These are phyloP conservation scores for Colletotrichum sp. DNA, from an alignment of 2,329 filamentous ascomycete species.

Conservation along the genomic window DNA sequence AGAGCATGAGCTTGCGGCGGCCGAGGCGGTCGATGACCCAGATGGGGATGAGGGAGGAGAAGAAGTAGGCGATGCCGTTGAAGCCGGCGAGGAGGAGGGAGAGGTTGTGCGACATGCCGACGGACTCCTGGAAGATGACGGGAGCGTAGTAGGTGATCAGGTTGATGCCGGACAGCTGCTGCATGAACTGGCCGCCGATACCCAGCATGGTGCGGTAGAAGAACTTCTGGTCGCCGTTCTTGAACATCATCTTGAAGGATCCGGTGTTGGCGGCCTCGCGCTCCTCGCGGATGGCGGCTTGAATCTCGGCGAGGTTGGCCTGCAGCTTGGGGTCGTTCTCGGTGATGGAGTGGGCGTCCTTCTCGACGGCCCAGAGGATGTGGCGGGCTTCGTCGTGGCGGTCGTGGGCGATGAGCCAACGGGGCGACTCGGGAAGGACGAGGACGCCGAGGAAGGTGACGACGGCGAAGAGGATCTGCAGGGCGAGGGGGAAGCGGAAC, in stretches of 20 bases:
- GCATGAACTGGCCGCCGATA: conserved; percentile 50
- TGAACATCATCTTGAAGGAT: conserved; percentile 39
- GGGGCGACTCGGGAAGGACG: conserved; percentile 48
- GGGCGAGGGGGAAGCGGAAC: conserved; percentile 50
- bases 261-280: conserved; percentile 36
- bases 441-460: conserved; percentile 35
- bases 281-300: conserved; percentile 43
- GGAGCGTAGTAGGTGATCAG: conserved; percentile 40
- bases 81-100: conserved; percentile 60
- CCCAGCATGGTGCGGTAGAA: conserved; percentile 43
- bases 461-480: conserved; percentile 48
- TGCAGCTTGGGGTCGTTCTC: conserved; percentile 30
- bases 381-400: conserved; percentile 45
- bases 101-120: conserved; percentile 45
- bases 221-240: conserved; percentile 47
- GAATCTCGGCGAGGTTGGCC: conserved; percentile 38
- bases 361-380: conserved; percentile 35
- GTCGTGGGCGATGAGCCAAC: conserved; percentile 53
- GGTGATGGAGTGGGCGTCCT: conserved; percentile 27
- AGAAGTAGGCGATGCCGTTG: conserved; percentile 44
- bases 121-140: conserved; percentile 48
- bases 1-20: conserved; percentile 64
- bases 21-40: conserved; percentile 48
- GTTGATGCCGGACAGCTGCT: conserved; percentile 40
- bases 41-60: conserved; percentile 34